Evolutionary conservation across 2,329 filamentous ascomycete genomes (phyloP).

Genomic region (Phaeosphaeria sp.): DNA sequence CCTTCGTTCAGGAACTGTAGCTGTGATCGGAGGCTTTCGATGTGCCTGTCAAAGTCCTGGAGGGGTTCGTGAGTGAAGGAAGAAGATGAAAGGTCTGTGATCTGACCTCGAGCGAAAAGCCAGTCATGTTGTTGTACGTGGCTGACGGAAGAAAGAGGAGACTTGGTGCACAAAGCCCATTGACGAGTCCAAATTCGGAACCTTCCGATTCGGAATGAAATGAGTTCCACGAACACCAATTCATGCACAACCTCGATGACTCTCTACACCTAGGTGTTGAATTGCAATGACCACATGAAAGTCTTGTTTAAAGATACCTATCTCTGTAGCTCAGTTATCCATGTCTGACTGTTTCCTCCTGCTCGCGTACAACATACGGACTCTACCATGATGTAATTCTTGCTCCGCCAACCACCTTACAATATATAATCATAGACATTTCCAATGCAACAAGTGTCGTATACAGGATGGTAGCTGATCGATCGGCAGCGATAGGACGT

Average conservation of each 20-base stretch:
- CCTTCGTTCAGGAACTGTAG: conserved; percentile 37
- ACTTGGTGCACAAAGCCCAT: background rate
- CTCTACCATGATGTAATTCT: too few relatives aligned
- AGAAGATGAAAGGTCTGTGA: conserved; percentile 1
- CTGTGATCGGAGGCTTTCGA: conserved; percentile 37
- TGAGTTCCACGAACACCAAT: background rate
- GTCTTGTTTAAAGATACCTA: too few relatives aligned
- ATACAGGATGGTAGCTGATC: too few relatives aligned
- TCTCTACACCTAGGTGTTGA: too few relatives aligned
- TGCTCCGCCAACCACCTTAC: too few relatives aligned
- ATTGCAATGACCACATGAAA: background rate
- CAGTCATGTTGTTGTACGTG: conserved; percentile 28
- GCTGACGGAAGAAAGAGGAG: conserved; percentile 3
- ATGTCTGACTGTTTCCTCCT: too few relatives aligned
- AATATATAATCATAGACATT: too few relatives aligned
- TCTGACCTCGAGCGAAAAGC: conserved; percentile 37
- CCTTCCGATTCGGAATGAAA: background rate
- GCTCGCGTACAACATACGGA: too few relatives aligned
- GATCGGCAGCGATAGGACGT: too few relatives aligned
- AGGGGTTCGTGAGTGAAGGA: conserved; percentile 16
- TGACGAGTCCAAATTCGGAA: background rate
- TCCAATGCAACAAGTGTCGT: too few relatives aligned
- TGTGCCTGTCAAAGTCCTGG: conserved; percentile 42
- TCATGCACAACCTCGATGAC: background rate
- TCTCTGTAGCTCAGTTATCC: too few relatives aligned